Base-by-base conservation (phyloP, 768 basidiomycete genomes). In the Mycena amicta region DNA sequence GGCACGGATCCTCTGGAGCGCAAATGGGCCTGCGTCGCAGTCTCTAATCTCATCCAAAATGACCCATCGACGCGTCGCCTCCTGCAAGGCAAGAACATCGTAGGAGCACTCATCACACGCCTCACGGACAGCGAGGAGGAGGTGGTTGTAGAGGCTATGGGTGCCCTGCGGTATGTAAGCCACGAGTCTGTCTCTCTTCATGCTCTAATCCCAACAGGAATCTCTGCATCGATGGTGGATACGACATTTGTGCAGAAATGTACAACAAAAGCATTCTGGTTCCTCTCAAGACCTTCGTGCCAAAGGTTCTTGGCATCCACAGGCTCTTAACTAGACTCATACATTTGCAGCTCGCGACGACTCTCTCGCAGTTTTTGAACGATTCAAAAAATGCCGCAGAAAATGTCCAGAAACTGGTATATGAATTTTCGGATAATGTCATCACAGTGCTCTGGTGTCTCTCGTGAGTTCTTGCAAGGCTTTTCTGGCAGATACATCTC, bases 211-310 rank as follows among this genome's bases (percentile, higher is more conserved):
- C 55, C 25, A 22, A 12, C 67, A 97, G 95, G 61, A 98, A 97
- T 75, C 74, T 98, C 15, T 94, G 93, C 67, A 88, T 98, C 67
- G 95, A 98, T 68, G 95, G 95, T 16, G 95, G 95, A 52, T 91
- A 92, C 69, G 94, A 97, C 63, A 90, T 97, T 47, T 95, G 95
- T 66, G 93, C 90, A 1, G 93, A 97, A 72, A 95, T 98, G 92
- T 95, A 89, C 75, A 97, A 98, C 72, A 97, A 97, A 77, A 92
- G 92, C 64, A 87, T 97, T 45, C 77, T 97, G 50, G 81, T 86
- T 5, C 91, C 92, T 2, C 72, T 94, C 57, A 85, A 80, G 64
- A 80, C 82, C 0, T 91, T 93, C 66, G 79, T 94, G 18, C 88
- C 90, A 5, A 94, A 93, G 78, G 93, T 92, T 62, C 71, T 59